These are phyloP conservation scores for Trichoderma breve DNA, from an alignment of 2,329 filamentous ascomycete genomes.

Conservation along the genomic window DNA sequence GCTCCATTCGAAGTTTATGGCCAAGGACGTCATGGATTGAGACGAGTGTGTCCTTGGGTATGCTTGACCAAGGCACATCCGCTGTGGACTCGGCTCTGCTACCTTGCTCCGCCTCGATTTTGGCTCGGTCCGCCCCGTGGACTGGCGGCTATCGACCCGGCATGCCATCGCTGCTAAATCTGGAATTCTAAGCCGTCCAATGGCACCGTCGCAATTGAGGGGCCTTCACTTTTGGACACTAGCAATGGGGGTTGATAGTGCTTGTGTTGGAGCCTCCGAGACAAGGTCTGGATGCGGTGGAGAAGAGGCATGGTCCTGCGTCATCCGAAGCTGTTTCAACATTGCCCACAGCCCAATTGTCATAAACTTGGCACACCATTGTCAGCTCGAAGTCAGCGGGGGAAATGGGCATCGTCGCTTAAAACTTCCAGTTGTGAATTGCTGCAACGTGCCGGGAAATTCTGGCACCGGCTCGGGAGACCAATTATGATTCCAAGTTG, in stretches of 20 bases:
- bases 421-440: neutral
- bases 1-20: neutral
- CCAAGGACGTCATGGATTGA: neutral
- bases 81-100: neutral
- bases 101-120: neutral
- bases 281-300: neutral
- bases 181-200: neutral
- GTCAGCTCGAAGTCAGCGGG: neutral
- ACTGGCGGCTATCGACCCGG: conserved; percentile 2
- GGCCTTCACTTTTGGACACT: neutral
- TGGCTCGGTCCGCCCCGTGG: conserved; percentile 1
- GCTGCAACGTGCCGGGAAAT: neutral
- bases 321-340: conserved; percentile 5
- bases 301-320: conserved; percentile 1
- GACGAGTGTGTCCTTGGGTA: neutral
- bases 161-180: neutral
- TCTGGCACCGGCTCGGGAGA: neutral
- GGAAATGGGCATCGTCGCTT: neutral
- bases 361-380: neutral
- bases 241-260: neutral
- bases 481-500: neutral
- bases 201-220: neutral
- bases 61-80: neutral
- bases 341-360: neutral
- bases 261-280: neutral